A percentile compares a stretch with the other conserved stretches of the same genome.
Conservation (phyloP, 2,329 filamentous ascomycete genomes). For the Diaporthe sp. region DNA sequence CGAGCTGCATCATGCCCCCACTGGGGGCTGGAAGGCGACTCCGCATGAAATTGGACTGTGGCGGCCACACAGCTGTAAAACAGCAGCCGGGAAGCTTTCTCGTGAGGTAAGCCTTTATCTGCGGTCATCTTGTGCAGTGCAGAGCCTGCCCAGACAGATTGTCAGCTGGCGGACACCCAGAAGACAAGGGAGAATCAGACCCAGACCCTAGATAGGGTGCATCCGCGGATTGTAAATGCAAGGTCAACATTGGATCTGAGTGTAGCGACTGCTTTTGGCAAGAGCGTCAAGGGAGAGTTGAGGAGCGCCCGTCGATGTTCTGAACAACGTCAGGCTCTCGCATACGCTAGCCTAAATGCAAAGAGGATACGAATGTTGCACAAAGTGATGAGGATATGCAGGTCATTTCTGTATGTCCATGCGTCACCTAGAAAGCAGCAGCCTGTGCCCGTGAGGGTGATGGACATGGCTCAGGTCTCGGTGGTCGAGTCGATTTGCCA, state of each 20-base stretch:
- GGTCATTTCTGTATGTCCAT: background rate
- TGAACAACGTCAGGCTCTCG: background rate
- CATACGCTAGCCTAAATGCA: background rate
- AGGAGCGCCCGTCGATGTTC: background rate
- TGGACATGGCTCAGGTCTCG: background rate
- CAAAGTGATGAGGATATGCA: background rate
- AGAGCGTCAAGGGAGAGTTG: background rate
- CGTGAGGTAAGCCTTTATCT: background rate
- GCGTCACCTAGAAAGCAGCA: background rate
- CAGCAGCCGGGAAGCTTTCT: background rate
- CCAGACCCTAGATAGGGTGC: background rate
- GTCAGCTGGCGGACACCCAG: background rate
- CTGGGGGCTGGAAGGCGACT: background rate
- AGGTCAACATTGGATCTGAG: background rate
- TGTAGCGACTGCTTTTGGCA: background rate
- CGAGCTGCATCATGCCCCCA: background rate
- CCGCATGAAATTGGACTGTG: background rate
- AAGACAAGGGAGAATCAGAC: background rate
- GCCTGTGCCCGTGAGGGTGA: background rate
- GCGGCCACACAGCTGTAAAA: background rate
- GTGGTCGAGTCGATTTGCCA: background rate
- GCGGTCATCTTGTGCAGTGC: background rate
- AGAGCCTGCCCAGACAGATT: background rate
- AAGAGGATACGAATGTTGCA: rapidly evolving
- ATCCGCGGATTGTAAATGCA: background rate